A percentile compares a stretch with the other conserved stretches of the same genome.
Conservation (phyloP, 495 filamentous ascomycete species). For the Antarctomyces pellizariae region DNA sequence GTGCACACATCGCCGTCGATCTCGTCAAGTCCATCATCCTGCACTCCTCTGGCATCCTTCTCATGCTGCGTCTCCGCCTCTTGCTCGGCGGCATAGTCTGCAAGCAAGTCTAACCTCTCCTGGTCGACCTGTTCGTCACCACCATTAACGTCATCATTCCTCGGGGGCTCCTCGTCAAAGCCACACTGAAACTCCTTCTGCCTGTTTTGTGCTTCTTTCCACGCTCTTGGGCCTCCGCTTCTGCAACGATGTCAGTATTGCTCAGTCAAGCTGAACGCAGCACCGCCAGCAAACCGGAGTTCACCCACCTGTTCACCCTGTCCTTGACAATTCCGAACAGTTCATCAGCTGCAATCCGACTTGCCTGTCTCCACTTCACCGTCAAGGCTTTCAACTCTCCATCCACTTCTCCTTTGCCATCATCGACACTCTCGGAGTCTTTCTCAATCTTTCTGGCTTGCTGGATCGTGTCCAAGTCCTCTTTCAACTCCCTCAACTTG, state of each 20-base stretch:
- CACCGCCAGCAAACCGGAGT: slow-evolving; percentile 1
- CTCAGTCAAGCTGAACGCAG: background rate
- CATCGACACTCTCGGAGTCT: slow-evolving; percentile 3
- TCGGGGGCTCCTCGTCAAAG: slow-evolving; percentile 11
- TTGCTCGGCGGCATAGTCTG: slow-evolving; percentile 10
- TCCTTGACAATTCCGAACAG: slow-evolving; percentile 21
- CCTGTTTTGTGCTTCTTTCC: slow-evolving; percentile 21
- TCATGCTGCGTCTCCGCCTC: slow-evolving; percentile 11
- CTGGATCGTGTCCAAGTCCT: slow-evolving; percentile 10
- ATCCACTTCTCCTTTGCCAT: slow-evolving; percentile 8
- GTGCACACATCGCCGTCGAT: too few species aligned
- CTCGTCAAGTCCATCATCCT: slow-evolving; percentile 9
- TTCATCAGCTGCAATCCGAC: slow-evolving; percentile 22
- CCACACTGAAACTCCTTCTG: slow-evolving; percentile 14
- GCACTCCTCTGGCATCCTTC: slow-evolving; percentile 8
- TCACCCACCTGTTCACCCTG: slow-evolving; percentile 16
- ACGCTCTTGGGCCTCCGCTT: slow-evolving; percentile 26
- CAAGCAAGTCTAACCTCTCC: slow-evolving; percentile 18
- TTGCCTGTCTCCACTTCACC: slow-evolving; percentile 19
- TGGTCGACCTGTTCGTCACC: slow-evolving; percentile 15
- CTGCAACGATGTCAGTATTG: slow-evolving; percentile 2
- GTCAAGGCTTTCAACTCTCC: slow-evolving; percentile 8
- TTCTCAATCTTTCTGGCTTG: slow-evolving; percentile 11
- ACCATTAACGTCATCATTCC: slow-evolving; percentile 8
- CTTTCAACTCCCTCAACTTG: slow-evolving; percentile 12